phyloP scores from a whole-genome alignment of 306 rosid genomes.

The Gynostemma pentaphyllum region DNA sequence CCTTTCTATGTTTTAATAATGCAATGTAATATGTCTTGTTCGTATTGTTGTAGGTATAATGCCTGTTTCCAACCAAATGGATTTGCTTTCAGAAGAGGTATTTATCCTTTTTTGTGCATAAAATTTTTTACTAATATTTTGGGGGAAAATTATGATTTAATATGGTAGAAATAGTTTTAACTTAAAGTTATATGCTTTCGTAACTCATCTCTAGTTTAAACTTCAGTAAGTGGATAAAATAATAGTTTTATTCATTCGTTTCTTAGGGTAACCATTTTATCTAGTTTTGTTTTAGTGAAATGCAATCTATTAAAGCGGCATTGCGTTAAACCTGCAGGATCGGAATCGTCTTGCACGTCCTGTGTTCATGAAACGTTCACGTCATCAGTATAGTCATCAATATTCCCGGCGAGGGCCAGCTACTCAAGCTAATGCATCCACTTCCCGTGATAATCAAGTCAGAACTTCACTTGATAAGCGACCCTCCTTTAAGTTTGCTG shows the following conservation, averaged over 20 bases:
- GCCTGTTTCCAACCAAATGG: slow-evolving; percentile 62
- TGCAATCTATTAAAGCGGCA: not conserved
- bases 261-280: not conserved
- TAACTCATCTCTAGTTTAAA: not conserved
- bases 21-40: slow-evolving; percentile 1
- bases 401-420: slow-evolving; percentile 66
- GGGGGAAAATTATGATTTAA: not conserved
- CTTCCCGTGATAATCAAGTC: slow-evolving; percentile 49
- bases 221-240: not conserved
- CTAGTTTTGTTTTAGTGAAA: not conserved
- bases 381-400: slow-evolving; percentile 71
- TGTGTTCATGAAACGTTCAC: slow-evolving; percentile 61
- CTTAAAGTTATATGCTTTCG: not conserved
- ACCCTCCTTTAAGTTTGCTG: slow-evolving; percentile 45
- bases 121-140: not conserved
- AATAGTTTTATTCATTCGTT: slow-evolving; percentile 4
- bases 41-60: slow-evolving; percentile 40
- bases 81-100: slow-evolving; percentile 77
- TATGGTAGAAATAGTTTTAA: not conserved
- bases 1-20: not conserved
- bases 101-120: slow-evolving; percentile 13
- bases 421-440: slow-evolving; percentile 46
- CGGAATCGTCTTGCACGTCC: slow-evolving; percentile 65
- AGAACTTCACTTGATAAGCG: slow-evolving; percentile 34
- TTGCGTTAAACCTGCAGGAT: slow-evolving; percentile 29